A percentile compares a stretch with the other conserved stretches of the same genome.
These are phyloP conservation scores for Beauveria sp. DNA, from an alignment of 2,329 filamentous ascomycete genomes.

Conservation along the genomic window DNA sequence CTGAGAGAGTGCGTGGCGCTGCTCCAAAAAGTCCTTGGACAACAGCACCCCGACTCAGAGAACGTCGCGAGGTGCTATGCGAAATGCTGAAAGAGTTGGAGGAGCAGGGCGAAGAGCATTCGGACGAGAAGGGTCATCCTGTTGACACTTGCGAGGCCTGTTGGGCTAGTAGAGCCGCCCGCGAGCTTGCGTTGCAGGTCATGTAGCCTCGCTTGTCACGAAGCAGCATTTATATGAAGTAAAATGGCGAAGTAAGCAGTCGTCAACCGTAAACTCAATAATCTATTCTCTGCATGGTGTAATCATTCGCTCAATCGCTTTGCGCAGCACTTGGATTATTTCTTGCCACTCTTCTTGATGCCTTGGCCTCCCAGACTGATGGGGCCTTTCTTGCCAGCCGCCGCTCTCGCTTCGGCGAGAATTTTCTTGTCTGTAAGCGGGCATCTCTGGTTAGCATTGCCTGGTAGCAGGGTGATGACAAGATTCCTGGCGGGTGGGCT, in stretches of 20 bases:
- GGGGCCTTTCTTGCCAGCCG: constrained; percentile 82
- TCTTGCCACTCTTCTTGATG: constrained; percentile 98
- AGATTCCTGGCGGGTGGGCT: background rate
- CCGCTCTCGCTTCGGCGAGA: constrained; percentile 77
- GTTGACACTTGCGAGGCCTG: background rate
- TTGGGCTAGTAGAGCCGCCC: background rate
- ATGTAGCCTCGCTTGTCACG: too few relatives aligned
- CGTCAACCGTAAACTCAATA: background rate
- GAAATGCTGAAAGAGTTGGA: background rate
- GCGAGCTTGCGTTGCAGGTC: background rate
- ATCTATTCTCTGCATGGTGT: background rate
- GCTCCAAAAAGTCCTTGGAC: background rate
- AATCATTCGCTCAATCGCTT: background rate
- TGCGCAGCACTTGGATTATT: constrained; percentile 44
- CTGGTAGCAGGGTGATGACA: background rate
- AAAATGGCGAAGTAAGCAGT: background rate
- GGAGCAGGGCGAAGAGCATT: background rate
- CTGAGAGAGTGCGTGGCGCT: background rate
- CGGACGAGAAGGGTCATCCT: background rate
- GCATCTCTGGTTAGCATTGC: background rate
- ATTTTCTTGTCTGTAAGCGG: constrained; percentile 17
- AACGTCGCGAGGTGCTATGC: background rate
- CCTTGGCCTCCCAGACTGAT: constrained; percentile 77
- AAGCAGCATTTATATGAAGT: too few relatives aligned
- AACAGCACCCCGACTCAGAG: background rate